Evolutionary conservation across 169 alveolate species (phyloP).

Genomic region (Plasmodium inui): DNA sequence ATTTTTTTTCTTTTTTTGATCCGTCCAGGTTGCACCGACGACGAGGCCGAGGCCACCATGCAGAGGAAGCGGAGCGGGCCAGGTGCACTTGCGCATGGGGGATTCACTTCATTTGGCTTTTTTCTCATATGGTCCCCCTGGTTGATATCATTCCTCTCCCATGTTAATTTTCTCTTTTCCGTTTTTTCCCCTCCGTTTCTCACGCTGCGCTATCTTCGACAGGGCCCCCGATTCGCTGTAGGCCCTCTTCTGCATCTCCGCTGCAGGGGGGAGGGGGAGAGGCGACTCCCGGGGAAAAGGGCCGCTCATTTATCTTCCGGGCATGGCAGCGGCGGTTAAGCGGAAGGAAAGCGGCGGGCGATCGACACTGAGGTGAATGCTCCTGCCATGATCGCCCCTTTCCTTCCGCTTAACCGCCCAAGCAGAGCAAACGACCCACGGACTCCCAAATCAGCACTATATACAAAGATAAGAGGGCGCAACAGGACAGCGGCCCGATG

Average conservation of each 20-base stretch:
- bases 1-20: too few relatives aligned
- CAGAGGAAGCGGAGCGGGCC: neutral
- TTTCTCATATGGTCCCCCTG: too few relatives aligned
- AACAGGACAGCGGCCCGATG: neutral
- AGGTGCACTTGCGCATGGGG: neutral
- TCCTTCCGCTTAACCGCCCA: neutral
- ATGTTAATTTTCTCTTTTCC: neutral
- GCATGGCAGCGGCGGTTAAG: neutral
- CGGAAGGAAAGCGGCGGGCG: neutral
- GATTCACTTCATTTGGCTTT: neutral
- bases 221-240: slow-evolving; percentile 63
- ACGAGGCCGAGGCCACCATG: neutral
- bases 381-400: neutral
- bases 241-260: slow-evolving; percentile 53
- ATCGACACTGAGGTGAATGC: neutral
- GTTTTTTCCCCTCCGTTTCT: slow-evolving; percentile 18
- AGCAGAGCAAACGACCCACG: neutral
- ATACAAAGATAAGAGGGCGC: neutral
- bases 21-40: neutral
- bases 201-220: slow-evolving; percentile 12
- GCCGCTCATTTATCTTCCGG: neutral
- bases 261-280: neutral
- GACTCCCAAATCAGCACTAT: neutral
- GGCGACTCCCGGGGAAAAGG: neutral
- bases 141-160: too few relatives aligned